A percentile compares a stretch with the other conserved stretches of the same genome.
These are phyloP conservation scores for Xylaria sp. DNA, from an alignment of 2,329 filamentous ascomycete genomes.

Conservation along the genomic window DNA sequence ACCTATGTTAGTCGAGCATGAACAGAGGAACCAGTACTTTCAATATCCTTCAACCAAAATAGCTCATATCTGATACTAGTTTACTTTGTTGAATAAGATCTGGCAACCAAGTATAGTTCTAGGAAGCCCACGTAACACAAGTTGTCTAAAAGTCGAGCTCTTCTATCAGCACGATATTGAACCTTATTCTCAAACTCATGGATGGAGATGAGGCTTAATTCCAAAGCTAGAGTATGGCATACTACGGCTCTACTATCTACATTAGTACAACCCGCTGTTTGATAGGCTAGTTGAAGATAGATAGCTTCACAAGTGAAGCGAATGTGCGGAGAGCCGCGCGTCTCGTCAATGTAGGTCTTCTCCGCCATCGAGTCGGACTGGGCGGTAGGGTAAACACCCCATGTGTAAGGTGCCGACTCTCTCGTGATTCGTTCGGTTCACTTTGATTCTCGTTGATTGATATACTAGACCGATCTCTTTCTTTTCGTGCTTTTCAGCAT, in stretches of 20 bases:
- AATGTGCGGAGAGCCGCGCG: not conserved
- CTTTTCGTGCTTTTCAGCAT: not conserved
- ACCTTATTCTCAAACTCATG: too few relatives aligned
- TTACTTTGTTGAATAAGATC: too few relatives aligned
- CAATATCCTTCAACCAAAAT: too few relatives aligned
- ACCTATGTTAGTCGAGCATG: not conserved
- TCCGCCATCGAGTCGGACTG: conserved; percentile 39
- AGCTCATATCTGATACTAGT: too few relatives aligned
- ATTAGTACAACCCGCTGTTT: not conserved
- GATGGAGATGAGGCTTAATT: not conserved
- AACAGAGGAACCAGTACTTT: too few relatives aligned
- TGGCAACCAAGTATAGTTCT: too few relatives aligned
- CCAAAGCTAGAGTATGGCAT: not conserved
- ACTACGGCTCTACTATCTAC: not conserved
- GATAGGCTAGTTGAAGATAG: not conserved
- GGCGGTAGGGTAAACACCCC: not conserved
- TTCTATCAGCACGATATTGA: too few relatives aligned
- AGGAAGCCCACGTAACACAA: too few relatives aligned
- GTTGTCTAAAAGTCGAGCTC: too few relatives aligned
- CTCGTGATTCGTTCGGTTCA: not conserved
- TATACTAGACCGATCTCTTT: not conserved
- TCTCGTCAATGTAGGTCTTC: conserved; percentile 43
- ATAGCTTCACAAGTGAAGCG: not conserved
- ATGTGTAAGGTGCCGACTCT: not conserved
- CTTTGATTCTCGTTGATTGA: not conserved